Base-by-base conservation (phyloP, 129 eudicot genomes). In the Erigeron canadensis region DNA sequence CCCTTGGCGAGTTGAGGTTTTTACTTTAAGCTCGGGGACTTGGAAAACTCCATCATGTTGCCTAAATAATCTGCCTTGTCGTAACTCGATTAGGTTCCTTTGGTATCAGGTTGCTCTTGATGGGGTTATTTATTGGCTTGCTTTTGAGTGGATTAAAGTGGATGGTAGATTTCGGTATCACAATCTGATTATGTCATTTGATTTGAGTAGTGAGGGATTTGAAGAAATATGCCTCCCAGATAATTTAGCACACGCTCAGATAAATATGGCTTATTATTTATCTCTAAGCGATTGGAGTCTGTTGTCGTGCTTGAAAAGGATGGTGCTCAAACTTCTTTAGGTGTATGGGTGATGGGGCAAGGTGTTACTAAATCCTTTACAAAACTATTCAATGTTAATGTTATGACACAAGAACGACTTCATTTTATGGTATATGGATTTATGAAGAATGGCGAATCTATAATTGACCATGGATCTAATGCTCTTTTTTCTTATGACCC, bases 391-490 rank as follows among this genome's bases (percentile, higher is more conserved):
- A 62, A 34, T 21, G 18, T 85, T 37, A 62, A 34, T 21, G 18
- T 85, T 37, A 54, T 18, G 7, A 7, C 65, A 42, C 75, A 42
- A 1, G 50, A 11, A n/a, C n/a, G n/a, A n/a, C n/a, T 19, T 28
- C 34, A 28, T 28, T 28, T 2, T 28, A 28, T 3, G 3, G 65
- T 13, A 22, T 5, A 0, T 28, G 43, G 75, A 41, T 81, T 85
- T 79, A 66, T 77, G 63, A 74, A 71, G 56, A 75, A 50, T 15
- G 86, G 85, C 40, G 55, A 75, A 19, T 15, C n/a, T 57, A 2
- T 54, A 17, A 18, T 54, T 16, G 10, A 54, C 0, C 6, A 7
- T 54, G 11, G 0, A 54, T 2, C 46, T 6, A 51, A 0, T n/a
- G n/a, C n/a, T n/a, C n/a, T n/a, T n/a, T n/a, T n/a, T n/a, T n/a